Percentiles rank a stretch among this genome's conserved stretches.
Conservation (phyloP, 2,329 filamentous ascomycete genomes). For the Triangularia setosa region DNA sequence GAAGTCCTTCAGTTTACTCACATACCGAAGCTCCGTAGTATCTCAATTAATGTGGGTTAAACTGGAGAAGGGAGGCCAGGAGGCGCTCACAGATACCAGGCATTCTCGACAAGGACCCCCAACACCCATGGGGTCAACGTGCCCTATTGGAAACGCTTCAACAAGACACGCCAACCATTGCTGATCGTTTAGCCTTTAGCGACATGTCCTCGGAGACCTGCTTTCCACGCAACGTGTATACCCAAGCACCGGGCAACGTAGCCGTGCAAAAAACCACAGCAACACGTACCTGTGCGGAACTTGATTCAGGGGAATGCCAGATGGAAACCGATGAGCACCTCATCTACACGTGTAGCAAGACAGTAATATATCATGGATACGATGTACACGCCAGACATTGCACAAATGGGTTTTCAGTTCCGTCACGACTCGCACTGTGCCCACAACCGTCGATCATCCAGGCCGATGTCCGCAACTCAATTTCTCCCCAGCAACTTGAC, state of each 20-base stretch:
- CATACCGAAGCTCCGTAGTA: too few species aligned
- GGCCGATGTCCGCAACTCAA: not conserved
- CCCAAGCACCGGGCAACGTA: not conserved
- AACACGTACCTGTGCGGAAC: not conserved
- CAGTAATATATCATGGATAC: not conserved
- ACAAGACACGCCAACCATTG: not conserved
- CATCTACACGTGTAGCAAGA: not conserved
- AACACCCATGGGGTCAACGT: not conserved
- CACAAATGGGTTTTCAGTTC: not conserved
- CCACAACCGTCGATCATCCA: not conserved
- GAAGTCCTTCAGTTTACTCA: not conserved
- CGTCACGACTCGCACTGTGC: slow-evolving; percentile 1
- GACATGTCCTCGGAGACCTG: not conserved
- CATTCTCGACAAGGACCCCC: not conserved
- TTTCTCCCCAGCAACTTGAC: not conserved
- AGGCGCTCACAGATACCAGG: not conserved
- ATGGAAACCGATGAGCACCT: not conserved
- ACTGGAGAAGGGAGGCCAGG: not conserved
- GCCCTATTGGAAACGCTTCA: not conserved
- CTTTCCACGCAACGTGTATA: not conserved
- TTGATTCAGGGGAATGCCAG: not conserved
- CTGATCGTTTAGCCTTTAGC: not conserved
- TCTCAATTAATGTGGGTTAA: too few species aligned
- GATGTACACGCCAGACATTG: not conserved
- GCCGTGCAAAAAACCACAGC: not conserved